These are phyloP conservation scores for Epichloe sp. DNA, from an alignment of 2,329 filamentous ascomycete genomes.

Conservation along the genomic window DNA sequence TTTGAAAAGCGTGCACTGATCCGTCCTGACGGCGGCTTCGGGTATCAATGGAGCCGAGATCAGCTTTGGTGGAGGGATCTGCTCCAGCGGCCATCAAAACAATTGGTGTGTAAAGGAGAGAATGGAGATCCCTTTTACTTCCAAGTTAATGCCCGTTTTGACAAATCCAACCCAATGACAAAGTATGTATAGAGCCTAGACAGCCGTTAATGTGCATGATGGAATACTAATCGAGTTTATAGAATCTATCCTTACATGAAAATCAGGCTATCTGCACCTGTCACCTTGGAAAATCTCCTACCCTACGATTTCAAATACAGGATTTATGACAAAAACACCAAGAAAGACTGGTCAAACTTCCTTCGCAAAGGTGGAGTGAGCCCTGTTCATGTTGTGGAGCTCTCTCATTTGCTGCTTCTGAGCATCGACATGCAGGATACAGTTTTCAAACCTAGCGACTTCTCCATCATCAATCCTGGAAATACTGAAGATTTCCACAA, in stretches of 20 bases:
- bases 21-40: conserved; percentile 88
- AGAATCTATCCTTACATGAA: conserved; percentile 90
- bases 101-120: conserved; percentile 79
- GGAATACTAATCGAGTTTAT: not conserved
- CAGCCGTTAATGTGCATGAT: not conserved
- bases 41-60: conserved; percentile 89
- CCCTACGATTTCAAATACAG: conserved; percentile 99
- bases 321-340: conserved; percentile 97
- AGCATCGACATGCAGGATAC: conserved; percentile 97
- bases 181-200: conserved; percentile 35
- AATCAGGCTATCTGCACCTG: conserved; percentile 77
- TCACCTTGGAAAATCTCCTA: conserved; percentile 86
- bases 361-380: conserved; percentile 91
- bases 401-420: conserved; percentile 83
- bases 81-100: conserved; percentile 69
- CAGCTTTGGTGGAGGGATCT: conserved; percentile 87
- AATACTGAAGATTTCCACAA: conserved; percentile 77
- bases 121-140: conserved; percentile 90
- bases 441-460: conserved; percentile 86
- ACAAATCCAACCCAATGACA: conserved; percentile 70
- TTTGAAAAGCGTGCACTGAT: conserved; percentile 81
- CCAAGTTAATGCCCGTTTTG: conserved; percentile 78
- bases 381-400: conserved; percentile 90
- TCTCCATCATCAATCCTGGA: conserved; percentile 90
- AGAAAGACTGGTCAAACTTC: conserved; percentile 99